Evolutionary conservation across 495 filamentous ascomycete species (phyloP).

Genomic region (Trichocladium antarcticum): DNA sequence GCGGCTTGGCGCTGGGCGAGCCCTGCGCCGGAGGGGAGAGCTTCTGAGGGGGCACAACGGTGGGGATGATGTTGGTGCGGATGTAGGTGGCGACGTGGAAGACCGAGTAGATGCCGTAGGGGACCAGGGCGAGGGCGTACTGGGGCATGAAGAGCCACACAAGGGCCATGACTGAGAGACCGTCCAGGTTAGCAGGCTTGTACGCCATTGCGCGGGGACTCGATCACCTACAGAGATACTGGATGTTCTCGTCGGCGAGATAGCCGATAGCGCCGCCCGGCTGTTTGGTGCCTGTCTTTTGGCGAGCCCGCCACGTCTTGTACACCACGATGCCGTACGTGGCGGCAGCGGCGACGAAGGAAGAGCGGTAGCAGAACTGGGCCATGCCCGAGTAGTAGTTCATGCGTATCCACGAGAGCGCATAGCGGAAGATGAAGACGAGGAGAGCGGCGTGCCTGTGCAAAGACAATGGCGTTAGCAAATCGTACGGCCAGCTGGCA

Average conservation of each 20-base stretch:
- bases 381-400: slow-evolving; percentile 66
- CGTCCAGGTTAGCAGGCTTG: slow-evolving; percentile 6
- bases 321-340: slow-evolving; percentile 99
- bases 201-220: not conserved
- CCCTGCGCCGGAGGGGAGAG: slow-evolving; percentile 35
- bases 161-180: slow-evolving; percentile 68
- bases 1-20: slow-evolving; percentile 52
- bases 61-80: slow-evolving; percentile 59
- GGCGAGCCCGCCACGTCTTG: slow-evolving; percentile 82
- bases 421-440: slow-evolving; percentile 69
- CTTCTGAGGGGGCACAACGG: slow-evolving; percentile 39
- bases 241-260: slow-evolving; percentile 85
- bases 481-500: not conserved
- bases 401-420: slow-evolving; percentile 70
- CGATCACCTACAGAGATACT: slow-evolving; percentile 70
- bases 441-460: slow-evolving; percentile 72
- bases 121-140: slow-evolving; percentile 78
- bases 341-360: slow-evolving; percentile 75
- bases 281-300: slow-evolving; percentile 50
- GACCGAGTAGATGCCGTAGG: slow-evolving; percentile 92
- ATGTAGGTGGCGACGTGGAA: slow-evolving; percentile 92
- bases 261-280: slow-evolving; percentile 50
- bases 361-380: slow-evolving; percentile 71
- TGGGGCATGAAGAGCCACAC: slow-evolving; percentile 91
- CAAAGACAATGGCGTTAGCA: slow-evolving; percentile 1